Conservation (phyloP, 2,329 filamentous ascomycete species). For the Botrytis paeoniae region DNA sequence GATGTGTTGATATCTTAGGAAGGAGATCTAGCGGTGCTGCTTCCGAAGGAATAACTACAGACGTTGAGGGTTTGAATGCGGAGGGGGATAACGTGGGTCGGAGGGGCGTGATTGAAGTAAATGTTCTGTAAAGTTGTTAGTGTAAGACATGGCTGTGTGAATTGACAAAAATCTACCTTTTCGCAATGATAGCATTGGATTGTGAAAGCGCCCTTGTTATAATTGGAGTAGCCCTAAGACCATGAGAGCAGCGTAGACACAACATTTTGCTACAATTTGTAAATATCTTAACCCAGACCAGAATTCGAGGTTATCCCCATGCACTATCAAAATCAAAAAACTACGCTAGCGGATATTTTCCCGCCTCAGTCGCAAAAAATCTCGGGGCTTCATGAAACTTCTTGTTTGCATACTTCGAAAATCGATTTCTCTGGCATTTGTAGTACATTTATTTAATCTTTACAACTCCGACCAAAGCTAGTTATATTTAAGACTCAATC, state of each 20-base stretch:
- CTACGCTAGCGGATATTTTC: slow-evolving; percentile 25
- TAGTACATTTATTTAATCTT: not conserved
- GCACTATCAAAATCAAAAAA: slow-evolving; percentile 18
- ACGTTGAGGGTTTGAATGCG: slow-evolving; percentile 20
- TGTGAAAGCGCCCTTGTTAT: slow-evolving; percentile 20
- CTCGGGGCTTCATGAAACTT: slow-evolving; percentile 3
- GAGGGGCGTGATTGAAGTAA: slow-evolving; percentile 34
- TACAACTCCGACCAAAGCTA: not conserved
- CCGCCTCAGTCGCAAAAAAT: slow-evolving; percentile 23
- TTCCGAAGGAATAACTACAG: not conserved
- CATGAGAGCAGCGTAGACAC: slow-evolving; percentile 33
- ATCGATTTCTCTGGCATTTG: not conserved
- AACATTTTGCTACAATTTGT: slow-evolving; percentile 30
- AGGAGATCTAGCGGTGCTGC: slow-evolving; percentile 30
- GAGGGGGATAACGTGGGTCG: slow-evolving; percentile 33
- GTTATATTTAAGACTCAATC: not conserved
- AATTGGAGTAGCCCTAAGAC: slow-evolving; percentile 26
- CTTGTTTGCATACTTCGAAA: not conserved
- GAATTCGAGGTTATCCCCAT: slow-evolving; percentile 18
- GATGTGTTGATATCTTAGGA: slow-evolving; percentile 36
- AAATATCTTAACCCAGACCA: not conserved
- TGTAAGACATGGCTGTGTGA: not conserved
- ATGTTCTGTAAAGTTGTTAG: slow-evolving; percentile 29
- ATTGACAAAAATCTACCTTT: slow-evolving; percentile 26
- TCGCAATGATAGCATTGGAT: slow-evolving; percentile 18